phyloP scores from a whole-genome alignment of 148 eudicot species.

The Pharnaceum exiguum region DNA sequence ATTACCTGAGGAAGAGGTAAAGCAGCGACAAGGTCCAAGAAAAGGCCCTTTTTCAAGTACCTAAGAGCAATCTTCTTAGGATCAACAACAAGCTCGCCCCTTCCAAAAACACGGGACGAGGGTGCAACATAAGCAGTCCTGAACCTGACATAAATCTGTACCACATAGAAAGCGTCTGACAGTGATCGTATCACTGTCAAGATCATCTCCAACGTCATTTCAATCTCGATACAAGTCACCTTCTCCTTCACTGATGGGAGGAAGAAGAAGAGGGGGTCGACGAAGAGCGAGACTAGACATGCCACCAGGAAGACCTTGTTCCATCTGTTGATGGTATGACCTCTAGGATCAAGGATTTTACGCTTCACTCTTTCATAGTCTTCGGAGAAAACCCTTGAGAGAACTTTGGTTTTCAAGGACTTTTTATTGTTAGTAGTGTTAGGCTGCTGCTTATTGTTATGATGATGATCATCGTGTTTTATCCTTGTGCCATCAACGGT shows the following conservation, averaged over 20 bases:
- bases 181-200: conserved; percentile 53
- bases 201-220: conserved; percentile 33
- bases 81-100: conserved; percentile 80
- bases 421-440: neutral
- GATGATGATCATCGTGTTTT: conserved; percentile 7
- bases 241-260: conserved; percentile 32
- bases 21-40: conserved; percentile 67
- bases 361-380: conserved; percentile 48
- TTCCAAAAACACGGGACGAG: conserved; percentile 74
- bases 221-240: conserved; percentile 48
- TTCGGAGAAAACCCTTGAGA: conserved; percentile 68
- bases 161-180: conserved; percentile 47
- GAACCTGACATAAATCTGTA: conserved; percentile 66
- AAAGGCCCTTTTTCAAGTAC: conserved; percentile 44
- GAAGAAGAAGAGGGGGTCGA: conserved; percentile 79
- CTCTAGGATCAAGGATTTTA: conserved; percentile 60
- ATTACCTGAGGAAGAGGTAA: conserved; percentile 84
- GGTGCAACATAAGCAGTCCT: conserved; percentile 82
- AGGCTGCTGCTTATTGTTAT: neutral
- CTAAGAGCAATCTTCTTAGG: conserved; percentile 48
- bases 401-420: conserved; percentile 40
- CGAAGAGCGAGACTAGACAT: conserved; percentile 51
- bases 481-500: conserved; percentile 26
- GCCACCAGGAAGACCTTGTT: conserved; percentile 50
- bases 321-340: conserved; percentile 39